Evolutionary conservation across 768 basidiomycete genomes (phyloP).

Genomic region (Boletus rubropictus): DNA sequence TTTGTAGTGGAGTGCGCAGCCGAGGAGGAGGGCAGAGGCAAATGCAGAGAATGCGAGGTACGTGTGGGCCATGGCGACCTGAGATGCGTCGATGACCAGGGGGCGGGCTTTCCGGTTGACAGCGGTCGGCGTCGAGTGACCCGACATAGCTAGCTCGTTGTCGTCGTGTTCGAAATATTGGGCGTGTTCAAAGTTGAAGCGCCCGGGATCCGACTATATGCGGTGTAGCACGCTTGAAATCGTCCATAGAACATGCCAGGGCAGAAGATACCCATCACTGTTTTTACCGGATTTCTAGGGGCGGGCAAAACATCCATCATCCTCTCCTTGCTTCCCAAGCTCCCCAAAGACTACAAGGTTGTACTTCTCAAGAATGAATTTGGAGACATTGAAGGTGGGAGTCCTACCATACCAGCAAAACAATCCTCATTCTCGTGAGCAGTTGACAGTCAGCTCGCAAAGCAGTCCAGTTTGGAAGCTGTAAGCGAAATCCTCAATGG

Average conservation of each 20-base stretch:
- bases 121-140: slow-evolving; percentile 8
- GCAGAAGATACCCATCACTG: slow-evolving; percentile 60
- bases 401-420: not conserved
- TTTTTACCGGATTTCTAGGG: slow-evolving; percentile 92
- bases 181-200: not conserved
- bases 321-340: slow-evolving; percentile 71
- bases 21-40: slow-evolving; percentile 54
- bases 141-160: slow-evolving; percentile 13
- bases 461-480: slow-evolving; percentile 75
- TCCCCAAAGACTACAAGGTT: slow-evolving; percentile 82
- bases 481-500: slow-evolving; percentile 94
- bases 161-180: not conserved
- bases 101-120: slow-evolving; percentile 7
- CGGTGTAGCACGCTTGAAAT: not conserved
- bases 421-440: slow-evolving; percentile 3
- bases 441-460: slow-evolving; percentile 91
- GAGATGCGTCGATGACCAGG: slow-evolving; percentile 40
- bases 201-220: not conserved
- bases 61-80: slow-evolving; percentile 61
- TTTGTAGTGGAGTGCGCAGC: slow-evolving; percentile 66
- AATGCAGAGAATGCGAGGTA: slow-evolving; percentile 63
- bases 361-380: slow-evolving; percentile 96
- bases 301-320: slow-evolving; percentile 80
- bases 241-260: slow-evolving; percentile 7
- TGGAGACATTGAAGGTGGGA: slow-evolving; percentile 81